Conservation (phyloP, 2,329 filamentous ascomycete species). For the Cladosporium oxysporum region DNA sequence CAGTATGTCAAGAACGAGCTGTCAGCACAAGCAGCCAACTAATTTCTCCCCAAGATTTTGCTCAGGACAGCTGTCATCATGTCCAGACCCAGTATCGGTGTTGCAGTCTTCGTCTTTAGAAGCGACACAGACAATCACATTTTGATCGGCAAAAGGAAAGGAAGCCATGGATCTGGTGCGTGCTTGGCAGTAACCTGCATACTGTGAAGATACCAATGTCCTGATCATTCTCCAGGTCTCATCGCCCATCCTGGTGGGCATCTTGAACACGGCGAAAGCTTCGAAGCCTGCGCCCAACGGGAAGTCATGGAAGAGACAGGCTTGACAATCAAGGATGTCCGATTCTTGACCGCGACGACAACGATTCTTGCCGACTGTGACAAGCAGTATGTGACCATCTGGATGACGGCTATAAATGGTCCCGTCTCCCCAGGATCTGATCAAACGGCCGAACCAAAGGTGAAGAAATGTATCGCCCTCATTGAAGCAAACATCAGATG, state of each 20-base stretch:
- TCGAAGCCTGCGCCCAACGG: conserved; percentile 62
- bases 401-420: conserved; percentile 53
- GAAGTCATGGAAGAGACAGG: conserved; percentile 71
- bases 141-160: conserved; percentile 48
- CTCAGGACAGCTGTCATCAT: neutral
- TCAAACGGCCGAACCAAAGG: no score
- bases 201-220: no score
- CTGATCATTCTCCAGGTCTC: neutral
- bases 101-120: conserved; percentile 25
- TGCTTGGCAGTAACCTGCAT: neutral
- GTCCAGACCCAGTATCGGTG: neutral
- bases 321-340: conserved; percentile 54
- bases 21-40: no score
- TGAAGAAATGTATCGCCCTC: no score
- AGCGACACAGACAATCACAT: conserved; percentile 44
- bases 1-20: no score
- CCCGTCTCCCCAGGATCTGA: neutral
- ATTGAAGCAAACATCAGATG: neutral
- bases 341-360: conserved; percentile 63
- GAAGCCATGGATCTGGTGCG: conserved; percentile 47
- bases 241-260: conserved; percentile 64
- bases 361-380: conserved; percentile 58
- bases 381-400: conserved; percentile 74
- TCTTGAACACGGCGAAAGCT: conserved; percentile 66
- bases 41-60: no score